Evolutionary conservation across 192 early-diverging fungal species (phyloP).

Genomic region (Coemansia sp.): DNA sequence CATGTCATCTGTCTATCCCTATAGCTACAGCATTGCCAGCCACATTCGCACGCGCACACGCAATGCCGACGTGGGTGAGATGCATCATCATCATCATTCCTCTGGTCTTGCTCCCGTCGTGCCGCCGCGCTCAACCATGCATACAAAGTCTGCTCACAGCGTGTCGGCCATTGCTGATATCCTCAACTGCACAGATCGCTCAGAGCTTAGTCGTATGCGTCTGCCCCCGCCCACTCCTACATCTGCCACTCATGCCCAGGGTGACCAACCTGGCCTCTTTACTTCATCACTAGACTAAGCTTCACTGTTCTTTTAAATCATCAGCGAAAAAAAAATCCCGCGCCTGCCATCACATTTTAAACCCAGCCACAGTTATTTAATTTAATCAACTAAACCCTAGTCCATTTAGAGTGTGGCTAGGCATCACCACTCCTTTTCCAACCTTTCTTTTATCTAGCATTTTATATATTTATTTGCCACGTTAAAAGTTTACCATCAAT

Average conservation of each 20-base stretch:
- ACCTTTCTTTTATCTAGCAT: no score
- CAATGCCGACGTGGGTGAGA: conserved; percentile 10
- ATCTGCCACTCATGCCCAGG: conserved; percentile 18
- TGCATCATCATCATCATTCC: neutral
- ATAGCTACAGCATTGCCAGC: conserved; percentile 52
- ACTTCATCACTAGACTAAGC: conserved; percentile 21
- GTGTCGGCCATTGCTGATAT: conserved; percentile 55
- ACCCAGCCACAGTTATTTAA: no score
- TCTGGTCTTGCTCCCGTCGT: conserved; percentile 8
- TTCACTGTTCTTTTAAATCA: neutral
- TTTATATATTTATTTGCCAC: no score
- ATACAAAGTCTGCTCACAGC: conserved; percentile 48
- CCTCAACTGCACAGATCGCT: conserved; percentile 52
- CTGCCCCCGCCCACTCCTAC: conserved; percentile 52
- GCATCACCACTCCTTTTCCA: no score
- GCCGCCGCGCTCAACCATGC: conserved; percentile 23
- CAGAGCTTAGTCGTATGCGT: conserved; percentile 53
- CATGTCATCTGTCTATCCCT: conserved; percentile 50
- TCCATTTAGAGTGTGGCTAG: no score
- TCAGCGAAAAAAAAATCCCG: no score
- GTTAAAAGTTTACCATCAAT: neutral
- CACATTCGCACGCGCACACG: conserved; percentile 48
- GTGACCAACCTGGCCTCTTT: conserved; percentile 32
- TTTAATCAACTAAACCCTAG: no score
- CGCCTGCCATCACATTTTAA: no score